Evolutionary conservation across 768 basidiomycete species (phyloP).

Genomic region (Hericium alpestre): DNA sequence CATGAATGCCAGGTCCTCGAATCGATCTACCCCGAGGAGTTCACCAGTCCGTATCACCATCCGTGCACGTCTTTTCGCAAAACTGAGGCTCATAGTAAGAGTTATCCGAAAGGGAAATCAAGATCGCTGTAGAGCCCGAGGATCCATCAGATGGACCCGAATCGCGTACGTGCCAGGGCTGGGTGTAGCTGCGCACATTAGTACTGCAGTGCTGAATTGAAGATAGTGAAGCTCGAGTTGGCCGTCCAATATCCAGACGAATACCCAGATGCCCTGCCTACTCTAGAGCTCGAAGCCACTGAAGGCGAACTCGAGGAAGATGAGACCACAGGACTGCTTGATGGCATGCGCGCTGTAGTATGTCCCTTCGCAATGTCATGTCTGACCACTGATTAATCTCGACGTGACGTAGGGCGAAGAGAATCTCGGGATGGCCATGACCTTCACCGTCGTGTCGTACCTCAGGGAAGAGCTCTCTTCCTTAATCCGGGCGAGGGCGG

Average conservation of each 20-base stretch:
- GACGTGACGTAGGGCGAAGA: conserved; percentile 53
- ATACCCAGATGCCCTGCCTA: conserved; percentile 81
- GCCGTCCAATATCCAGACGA: conserved; percentile 66
- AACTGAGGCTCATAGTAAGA: conserved; percentile 58
- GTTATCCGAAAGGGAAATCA: conserved; percentile 70
- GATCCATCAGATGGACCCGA: conserved; percentile 54
- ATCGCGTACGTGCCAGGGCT: conserved; percentile 30
- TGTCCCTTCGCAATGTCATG: conserved; percentile 14
- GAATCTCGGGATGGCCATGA: conserved; percentile 94
- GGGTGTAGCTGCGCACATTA: not conserved
- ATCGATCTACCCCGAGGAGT: conserved; percentile 91
- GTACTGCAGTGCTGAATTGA: not conserved
- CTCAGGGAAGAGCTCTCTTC: conserved; percentile 66
- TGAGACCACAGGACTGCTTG: conserved; percentile 45
- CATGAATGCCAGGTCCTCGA: conserved; percentile 62
- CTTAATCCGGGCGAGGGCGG: conserved; percentile 51
- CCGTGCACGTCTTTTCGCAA: conserved; percentile 18
- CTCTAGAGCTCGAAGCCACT: conserved; percentile 51
- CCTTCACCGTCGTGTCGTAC: conserved; percentile 84
- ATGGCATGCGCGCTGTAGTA: conserved; percentile 48
- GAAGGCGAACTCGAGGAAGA: conserved; percentile 52
- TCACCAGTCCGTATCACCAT: conserved; percentile 60
- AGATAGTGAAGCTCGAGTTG: conserved; percentile 62
- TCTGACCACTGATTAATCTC: not conserved
- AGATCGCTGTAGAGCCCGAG: conserved; percentile 85